Base-by-base conservation (phyloP, 2,329 filamentous ascomycete species). In the Mycosphaerelloides madeirae region DNA sequence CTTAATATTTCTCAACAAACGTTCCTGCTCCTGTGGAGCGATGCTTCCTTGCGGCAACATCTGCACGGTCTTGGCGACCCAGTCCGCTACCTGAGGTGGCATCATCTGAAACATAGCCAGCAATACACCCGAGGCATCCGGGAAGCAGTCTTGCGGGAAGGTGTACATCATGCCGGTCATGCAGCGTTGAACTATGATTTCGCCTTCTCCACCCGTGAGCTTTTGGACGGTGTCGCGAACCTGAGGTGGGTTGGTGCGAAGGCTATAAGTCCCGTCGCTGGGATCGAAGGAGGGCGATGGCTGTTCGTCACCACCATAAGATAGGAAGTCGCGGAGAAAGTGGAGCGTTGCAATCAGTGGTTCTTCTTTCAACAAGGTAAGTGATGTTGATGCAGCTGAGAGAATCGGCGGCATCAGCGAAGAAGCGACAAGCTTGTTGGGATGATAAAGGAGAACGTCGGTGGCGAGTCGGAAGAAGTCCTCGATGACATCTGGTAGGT, bases 121-220 rank as follows among this genome's bases (percentile, higher is more conserved):
- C 41, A 98, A 71, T n/a, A 95, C 87, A 3, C 89, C 90, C 38
- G 88, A 95, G 13, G 89, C 90, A 63, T 98, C 93, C 0, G 90
- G 84, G 62, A 97, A 95, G 69, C 90, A 96, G 65, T 97, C 93
- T 33, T 87, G 81, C 0, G 93, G 94, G 70, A 98, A 98, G 0
- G 85, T 94, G 65, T 96, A 96, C 91, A 98, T 97, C 90, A 98
- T 95, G 48, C 93, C 93, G 1, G 90, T 93, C 71, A 98, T 77
- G 46, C 95, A 83, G 52, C 90, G 85, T 68, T 95, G 91, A 6
- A 93, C 83, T 20, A 98, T 74, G 44, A 81, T 72, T 59, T 88
- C 83, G 29, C 93, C 64, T 52, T 89, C 81, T 1, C 75, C 70
- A 2, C 76, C 53, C 18, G 95, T 71, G 41, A 96, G 76, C 48